Conservation (phyloP, 2,329 filamentous ascomycete species). For the Fusarium temperatum region DNA sequence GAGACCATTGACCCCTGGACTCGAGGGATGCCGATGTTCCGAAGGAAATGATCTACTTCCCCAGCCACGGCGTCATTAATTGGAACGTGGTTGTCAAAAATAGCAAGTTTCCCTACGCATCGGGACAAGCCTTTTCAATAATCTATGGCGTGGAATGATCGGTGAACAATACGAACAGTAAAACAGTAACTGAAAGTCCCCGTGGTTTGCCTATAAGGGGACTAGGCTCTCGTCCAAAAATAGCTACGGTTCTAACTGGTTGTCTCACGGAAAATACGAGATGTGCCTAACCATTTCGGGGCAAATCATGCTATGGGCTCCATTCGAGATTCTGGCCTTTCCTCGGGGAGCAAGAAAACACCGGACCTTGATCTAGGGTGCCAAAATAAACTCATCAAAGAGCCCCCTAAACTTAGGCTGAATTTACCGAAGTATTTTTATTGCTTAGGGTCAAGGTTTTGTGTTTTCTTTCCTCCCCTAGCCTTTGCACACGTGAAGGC, state of each 20-base stretch:
- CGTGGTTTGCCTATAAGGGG: not conserved
- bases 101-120: not conserved
- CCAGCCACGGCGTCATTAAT: slow-evolving; percentile 3
- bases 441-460: too few species aligned
- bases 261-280: slow-evolving; percentile 6
- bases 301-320: not conserved
- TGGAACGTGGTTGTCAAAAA: not conserved
- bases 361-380: too few species aligned
- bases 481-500: not conserved
- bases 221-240: slow-evolving; percentile 2
- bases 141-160: slow-evolving; percentile 10
- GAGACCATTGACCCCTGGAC: not conserved
- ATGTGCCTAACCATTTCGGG: not conserved
- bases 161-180: slow-evolving; percentile 3
- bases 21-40: slow-evolving; percentile 1
- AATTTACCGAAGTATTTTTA: too few species aligned
- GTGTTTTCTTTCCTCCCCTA: too few species aligned
- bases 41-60: not conserved
- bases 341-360: too few species aligned
- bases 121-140: slow-evolving; percentile 2
- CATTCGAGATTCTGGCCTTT: not conserved
- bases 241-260: not conserved
- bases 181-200: not conserved
- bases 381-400: too few species aligned
- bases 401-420: too few species aligned